Conservation (phyloP, 805 yeast genomes). For the Barnettozyma sucrosica region DNA sequence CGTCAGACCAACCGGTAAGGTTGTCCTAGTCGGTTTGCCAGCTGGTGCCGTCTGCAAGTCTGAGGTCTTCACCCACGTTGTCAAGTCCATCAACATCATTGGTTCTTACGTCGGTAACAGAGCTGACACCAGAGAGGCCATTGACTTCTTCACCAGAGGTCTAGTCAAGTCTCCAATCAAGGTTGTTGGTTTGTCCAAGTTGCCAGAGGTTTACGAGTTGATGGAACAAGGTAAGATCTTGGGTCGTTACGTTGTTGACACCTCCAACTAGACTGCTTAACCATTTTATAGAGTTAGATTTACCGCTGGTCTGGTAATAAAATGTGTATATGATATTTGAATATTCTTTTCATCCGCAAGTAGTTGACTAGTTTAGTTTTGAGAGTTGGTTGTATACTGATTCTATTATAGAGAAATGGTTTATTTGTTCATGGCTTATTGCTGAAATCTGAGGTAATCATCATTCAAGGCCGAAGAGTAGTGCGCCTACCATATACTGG, state of each 20-base stretch:
- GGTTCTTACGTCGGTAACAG: conserved; percentile 90
- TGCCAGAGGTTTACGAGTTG: conserved; percentile 62
- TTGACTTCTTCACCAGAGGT: conserved; percentile 69
- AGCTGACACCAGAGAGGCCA: conserved; percentile 77
- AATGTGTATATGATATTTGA: conserved; percentile 1
- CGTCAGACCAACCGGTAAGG: conserved; percentile 55
- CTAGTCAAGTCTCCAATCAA: conserved; percentile 66
- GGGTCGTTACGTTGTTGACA: conserved; percentile 85
- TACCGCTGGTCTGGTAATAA: conserved; percentile 5
- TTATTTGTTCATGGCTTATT: too few species aligned
- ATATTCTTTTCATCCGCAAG: background rate
- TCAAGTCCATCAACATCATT: conserved; percentile 46
- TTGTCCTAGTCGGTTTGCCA: conserved; percentile 58
- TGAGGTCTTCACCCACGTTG: conserved; percentile 49
- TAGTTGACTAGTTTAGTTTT: too few species aligned
- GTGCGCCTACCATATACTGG: conserved; percentile 2
- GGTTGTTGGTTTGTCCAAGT: conserved; percentile 69
- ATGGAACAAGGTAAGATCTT: conserved; percentile 80
- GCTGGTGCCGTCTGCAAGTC: conserved; percentile 50
- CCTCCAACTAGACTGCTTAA: conserved; percentile 39
- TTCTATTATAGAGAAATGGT: too few species aligned
- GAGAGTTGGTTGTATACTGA: too few species aligned
- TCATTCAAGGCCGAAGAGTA: conserved; percentile 9
- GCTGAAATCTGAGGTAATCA: background rate
- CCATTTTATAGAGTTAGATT: background rate